Base-by-base conservation (phyloP, 805 yeast species). In the Candida stauntonica region DNA sequence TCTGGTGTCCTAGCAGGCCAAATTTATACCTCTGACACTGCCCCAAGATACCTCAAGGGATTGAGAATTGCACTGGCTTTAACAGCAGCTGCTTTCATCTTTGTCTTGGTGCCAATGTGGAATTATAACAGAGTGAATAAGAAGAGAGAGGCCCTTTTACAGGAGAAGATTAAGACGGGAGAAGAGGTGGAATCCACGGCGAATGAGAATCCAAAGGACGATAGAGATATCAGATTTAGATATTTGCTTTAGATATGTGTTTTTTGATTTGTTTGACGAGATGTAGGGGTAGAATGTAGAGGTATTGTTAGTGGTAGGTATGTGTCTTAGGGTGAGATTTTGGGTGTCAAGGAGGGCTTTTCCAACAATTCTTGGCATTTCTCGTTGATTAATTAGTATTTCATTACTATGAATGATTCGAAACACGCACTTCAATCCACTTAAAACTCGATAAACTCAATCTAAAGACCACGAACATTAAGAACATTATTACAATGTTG, bases 1-100 rank as follows among this genome's bases (percentile, higher is more conserved):
- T 55, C 67, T 5, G 69, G 69, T 46, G 55, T 64, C 16, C 56
- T 63, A 4, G 61, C 66, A 1, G 67, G 67, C 23, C 69, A 64
- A 44, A 55, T 64, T 11, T 64, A 56, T 38, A 52, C 67, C 4
- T 43, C 51, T 0, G 42, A 49, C 1, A 69, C 66, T 15, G 75
- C 74, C 11, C 63, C 66, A 26, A 51, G 58, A 23, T 71, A 62
- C 46, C 51, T 60, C 17, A 58, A 55, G 38, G 67, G 71, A 15
- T 42, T 63, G 21, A 46, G 34, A 17, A 35, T 54, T 29, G 50
- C 52, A 0, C 29, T 54, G 17, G 35, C 48, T 5, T 28, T 54
- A 19, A 51, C 57, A 2, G 41, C 46, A 32, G 50, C 33, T n/a
- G 57, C 51, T 2, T 38, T 52, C 28, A 52, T 54, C 6, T 19